Conservation (phyloP, 148 eudicot genomes). For the Chenopodium berlandieri region DNA sequence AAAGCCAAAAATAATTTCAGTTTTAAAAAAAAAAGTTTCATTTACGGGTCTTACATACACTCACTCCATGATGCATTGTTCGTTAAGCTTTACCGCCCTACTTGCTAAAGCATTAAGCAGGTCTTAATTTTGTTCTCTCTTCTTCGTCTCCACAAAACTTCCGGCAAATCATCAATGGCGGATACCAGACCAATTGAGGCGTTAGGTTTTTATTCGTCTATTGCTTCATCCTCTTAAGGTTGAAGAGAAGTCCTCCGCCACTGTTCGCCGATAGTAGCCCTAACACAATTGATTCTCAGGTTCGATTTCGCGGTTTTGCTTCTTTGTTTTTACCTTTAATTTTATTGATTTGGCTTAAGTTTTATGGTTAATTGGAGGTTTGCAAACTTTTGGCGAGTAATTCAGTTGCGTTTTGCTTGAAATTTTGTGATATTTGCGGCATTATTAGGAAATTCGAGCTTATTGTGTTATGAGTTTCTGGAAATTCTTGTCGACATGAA, state of each 20-base stretch:
- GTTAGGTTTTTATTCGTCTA: neutral
- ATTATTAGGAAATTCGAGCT: neutral
- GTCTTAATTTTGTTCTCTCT: too few relatives aligned
- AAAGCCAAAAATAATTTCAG: too few relatives aligned
- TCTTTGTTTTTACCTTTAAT: too few relatives aligned
- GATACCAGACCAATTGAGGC: neutral
- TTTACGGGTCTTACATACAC: too few relatives aligned
- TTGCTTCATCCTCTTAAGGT: neutral
- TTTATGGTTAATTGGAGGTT: neutral
- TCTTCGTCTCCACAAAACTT: too few relatives aligned
- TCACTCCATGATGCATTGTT: too few relatives aligned
- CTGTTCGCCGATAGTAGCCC: neutral
- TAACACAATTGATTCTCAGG: neutral
- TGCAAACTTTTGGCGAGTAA: neutral
- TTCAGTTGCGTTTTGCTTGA: neutral
- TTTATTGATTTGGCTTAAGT: neutral
- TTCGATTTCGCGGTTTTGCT: neutral
- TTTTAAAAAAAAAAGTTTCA: too few relatives aligned
- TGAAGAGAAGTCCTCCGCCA: neutral
- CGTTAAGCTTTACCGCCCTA: too few relatives aligned
- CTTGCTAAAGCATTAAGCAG: too few relatives aligned
- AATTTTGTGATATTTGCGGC: neutral
- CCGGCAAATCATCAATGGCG: too few relatives aligned
- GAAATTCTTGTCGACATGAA: neutral
- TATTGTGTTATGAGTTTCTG: neutral